These are phyloP conservation scores for Prunus salicina DNA, from an alignment of 306 rosid species.

Conservation along the genomic window DNA sequence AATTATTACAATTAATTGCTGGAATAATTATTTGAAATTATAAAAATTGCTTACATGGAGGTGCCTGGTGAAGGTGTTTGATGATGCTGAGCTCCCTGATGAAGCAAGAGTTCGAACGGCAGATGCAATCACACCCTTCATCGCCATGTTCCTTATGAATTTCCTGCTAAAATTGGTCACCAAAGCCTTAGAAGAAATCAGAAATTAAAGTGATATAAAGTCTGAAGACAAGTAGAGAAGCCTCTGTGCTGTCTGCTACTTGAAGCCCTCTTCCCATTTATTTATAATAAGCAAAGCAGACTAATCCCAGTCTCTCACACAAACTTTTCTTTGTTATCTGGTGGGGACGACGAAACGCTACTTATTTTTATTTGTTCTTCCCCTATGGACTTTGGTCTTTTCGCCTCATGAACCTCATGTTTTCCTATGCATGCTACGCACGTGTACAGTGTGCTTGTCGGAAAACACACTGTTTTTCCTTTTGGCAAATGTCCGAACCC, in stretches of 20 bases:
- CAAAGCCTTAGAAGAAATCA: neutral
- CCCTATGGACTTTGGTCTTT: neutral
- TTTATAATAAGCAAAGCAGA: neutral
- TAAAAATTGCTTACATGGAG: conserved; percentile 42
- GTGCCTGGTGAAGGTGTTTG: conserved; percentile 31
- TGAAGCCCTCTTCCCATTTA: neutral
- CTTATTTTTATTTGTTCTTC: neutral
- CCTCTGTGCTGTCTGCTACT: neutral
- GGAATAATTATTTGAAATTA: neutral
- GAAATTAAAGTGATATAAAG: neutral
- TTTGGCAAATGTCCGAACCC: no score
- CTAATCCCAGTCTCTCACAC: neutral
- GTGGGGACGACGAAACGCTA: neutral
- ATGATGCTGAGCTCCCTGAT: conserved; percentile 18
- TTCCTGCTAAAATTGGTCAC: neutral
- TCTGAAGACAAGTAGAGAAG: neutral
- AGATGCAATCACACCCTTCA: conserved; percentile 49
- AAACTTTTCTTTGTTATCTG: neutral
- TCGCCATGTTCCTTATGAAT: conserved; percentile 32
- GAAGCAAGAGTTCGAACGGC: conserved; percentile 47
- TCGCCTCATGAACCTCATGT: neutral
- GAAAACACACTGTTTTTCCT: neutral
- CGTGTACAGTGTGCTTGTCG: conserved; percentile 1
- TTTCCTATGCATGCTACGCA: neutral
- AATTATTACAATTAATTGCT: neutral